Evolutionary conservation across 306 rosid genomes (phyloP).

Genomic region (Potentilla sterilis): DNA sequence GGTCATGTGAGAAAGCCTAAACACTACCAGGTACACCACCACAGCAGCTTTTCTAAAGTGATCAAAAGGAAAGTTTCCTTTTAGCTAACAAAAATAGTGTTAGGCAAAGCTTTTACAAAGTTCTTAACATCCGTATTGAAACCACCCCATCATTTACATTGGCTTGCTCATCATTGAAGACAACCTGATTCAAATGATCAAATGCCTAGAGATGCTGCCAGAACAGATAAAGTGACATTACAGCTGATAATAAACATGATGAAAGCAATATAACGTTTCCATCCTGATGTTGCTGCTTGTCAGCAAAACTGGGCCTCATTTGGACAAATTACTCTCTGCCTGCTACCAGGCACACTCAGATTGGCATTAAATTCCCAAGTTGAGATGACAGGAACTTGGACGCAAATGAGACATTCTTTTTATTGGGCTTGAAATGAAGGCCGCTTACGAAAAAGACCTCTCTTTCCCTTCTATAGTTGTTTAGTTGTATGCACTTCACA

Average conservation of each 20-base stretch:
- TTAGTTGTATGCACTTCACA: neutral
- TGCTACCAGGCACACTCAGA: neutral
- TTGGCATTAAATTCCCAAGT: neutral
- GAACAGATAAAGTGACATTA: neutral
- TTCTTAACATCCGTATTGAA: conserved; percentile 1
- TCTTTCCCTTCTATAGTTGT: neutral
- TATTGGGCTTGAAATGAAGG: conserved; percentile 10
- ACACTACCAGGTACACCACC: neutral
- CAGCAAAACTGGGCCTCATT: neutral
- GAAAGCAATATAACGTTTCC: neutral
- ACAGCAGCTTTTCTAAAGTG: neutral
- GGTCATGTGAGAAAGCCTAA: neutral
- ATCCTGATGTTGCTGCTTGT: neutral
- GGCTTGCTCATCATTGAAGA: neutral
- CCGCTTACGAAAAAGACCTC: neutral
- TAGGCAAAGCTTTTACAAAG: neutral
- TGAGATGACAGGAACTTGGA: neutral
- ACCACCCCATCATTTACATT: neutral
- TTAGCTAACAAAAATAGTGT: neutral
- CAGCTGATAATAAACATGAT: neutral
- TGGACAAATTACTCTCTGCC: neutral
- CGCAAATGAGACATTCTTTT: neutral
- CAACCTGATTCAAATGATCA: neutral
- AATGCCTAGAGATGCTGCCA: neutral
- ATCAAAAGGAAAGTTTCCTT: neutral